These are phyloP conservation scores for Crucibulum laeve DNA, from an alignment of 768 basidiomycete species.

Conservation along the genomic window DNA sequence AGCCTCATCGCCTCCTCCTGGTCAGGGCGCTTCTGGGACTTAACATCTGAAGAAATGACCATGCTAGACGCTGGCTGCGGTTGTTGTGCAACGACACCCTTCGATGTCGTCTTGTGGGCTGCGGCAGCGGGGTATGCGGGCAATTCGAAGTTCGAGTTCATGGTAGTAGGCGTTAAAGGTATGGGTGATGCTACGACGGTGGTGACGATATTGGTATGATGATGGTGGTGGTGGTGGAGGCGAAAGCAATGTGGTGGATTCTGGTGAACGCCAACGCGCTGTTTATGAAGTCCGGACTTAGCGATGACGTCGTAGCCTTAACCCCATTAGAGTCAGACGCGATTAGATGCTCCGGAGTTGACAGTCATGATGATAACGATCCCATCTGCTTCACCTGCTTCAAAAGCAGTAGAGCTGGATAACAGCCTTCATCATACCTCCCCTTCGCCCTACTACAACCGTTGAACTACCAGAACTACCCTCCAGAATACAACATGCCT, in stretches of 20 bases:
- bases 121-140: background rate
- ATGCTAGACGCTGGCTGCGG: background rate
- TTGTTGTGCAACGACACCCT: background rate
- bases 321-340: background rate
- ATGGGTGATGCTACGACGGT: background rate
- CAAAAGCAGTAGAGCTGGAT: background rate
- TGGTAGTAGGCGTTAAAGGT: background rate
- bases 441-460: slow-evolving; percentile 3
- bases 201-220: background rate
- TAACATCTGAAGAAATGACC: slow-evolving; percentile 7
- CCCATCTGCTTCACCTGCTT: slow-evolving; percentile 12
- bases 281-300: slow-evolving; percentile 8
- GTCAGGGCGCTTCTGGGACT: slow-evolving; percentile 1
- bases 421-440: background rate
- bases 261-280: background rate
- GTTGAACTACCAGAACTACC: slow-evolving; percentile 4
- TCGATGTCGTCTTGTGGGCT: background rate
- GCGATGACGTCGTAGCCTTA: slow-evolving; percentile 11
- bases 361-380: slow-evolving; percentile 5
- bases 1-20: slow-evolving; percentile 13
- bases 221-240: slow-evolving; percentile 2
- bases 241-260: background rate
- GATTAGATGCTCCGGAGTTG: background rate
- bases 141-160: background rate
- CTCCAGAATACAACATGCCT: slow-evolving; percentile 32